Percentiles rank a stretch among this genome's conserved stretches.
These are phyloP conservation scores for Wallacemonas sp. DNA, from an alignment of 208 protist species.

Conservation along the genomic window DNA sequence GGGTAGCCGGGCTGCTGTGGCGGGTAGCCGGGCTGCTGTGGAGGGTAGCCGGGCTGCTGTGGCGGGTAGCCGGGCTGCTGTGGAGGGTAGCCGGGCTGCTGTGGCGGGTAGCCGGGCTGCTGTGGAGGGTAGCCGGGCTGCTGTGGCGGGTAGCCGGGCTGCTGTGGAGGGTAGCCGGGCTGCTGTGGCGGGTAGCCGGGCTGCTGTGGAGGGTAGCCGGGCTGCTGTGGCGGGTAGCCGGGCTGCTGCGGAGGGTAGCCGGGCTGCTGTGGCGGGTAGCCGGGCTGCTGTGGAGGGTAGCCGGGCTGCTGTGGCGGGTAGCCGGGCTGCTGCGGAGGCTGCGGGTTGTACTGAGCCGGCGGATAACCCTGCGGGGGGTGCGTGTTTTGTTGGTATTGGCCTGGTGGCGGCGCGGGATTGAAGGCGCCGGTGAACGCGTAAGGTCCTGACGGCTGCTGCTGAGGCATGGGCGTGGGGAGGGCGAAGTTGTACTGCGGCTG, in stretches of 20 bases:
- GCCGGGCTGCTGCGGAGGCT: slow-evolving; percentile 9
- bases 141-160: not conserved
- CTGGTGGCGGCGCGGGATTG: slow-evolving; percentile 4
- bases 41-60: slow-evolving; percentile 10
- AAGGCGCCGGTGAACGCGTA: slow-evolving; percentile 16
- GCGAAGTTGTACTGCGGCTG: slow-evolving; percentile 21
- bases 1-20: slow-evolving; percentile 22
- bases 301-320: slow-evolving; percentile 17
- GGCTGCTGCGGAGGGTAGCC: slow-evolving; percentile 6
- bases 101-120: not conserved
- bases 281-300: slow-evolving; percentile 9
- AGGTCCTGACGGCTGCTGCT: slow-evolving; percentile 11
- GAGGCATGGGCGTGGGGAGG: slow-evolving; percentile 5
- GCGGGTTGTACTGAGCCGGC: slow-evolving; percentile 15
- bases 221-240: slow-evolving; percentile 14
- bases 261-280: not conserved
- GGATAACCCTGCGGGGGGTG: slow-evolving; percentile 16
- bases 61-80: slow-evolving; percentile 23
- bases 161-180: slow-evolving; percentile 20
- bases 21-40: slow-evolving; percentile 4
- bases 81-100: slow-evolving; percentile 18
- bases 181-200: slow-evolving; percentile 13
- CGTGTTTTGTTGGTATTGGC: slow-evolving; percentile 8
- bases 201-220: slow-evolving; percentile 18
- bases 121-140: slow-evolving; percentile 13